Percentiles rank a stretch among this genome's conserved stretches.
Evolutionary conservation across 768 basidiomycete genomes (phyloP).

Genomic region (Trametes maxima): DNA sequence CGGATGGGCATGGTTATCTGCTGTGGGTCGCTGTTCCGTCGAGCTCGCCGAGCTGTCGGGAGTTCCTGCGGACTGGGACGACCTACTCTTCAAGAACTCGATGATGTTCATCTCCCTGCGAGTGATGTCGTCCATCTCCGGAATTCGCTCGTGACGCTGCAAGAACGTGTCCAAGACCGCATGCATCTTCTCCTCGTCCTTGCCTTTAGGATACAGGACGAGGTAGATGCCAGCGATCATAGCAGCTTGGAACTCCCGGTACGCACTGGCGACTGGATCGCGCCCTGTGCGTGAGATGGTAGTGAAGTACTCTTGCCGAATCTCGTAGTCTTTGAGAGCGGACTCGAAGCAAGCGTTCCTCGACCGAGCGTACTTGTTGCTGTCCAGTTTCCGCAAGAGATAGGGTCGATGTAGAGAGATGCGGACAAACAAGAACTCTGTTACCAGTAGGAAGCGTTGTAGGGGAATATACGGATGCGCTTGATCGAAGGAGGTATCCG

Average conservation of each 20-base stretch:
- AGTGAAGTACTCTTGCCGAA: slow-evolving; percentile 70
- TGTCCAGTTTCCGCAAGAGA: slow-evolving; percentile 74
- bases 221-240: slow-evolving; percentile 91
- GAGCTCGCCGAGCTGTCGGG: slow-evolving; percentile 14
- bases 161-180: slow-evolving; percentile 79
- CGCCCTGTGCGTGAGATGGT: slow-evolving; percentile 62
- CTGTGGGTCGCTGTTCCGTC: slow-evolving; percentile 16
- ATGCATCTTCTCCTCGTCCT: slow-evolving; percentile 72
- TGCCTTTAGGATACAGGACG: slow-evolving; percentile 74
- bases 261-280: slow-evolving; percentile 76
- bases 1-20: slow-evolving; percentile 4
- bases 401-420: slow-evolving; percentile 88
- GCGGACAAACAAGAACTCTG: slow-evolving; percentile 86
- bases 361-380: slow-evolving; percentile 81
- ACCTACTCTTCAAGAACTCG: slow-evolving; percentile 74
- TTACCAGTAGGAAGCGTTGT: slow-evolving; percentile 87
- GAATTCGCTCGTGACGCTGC: slow-evolving; percentile 56
- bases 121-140: slow-evolving; percentile 82
- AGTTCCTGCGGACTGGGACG: slow-evolving; percentile 50
- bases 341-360: slow-evolving; percentile 89
- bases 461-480: slow-evolving; percentile 66
- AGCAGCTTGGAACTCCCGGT: slow-evolving; percentile 85
- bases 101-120: slow-evolving; percentile 83
- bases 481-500: slow-evolving; percentile 78
- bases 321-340: slow-evolving; percentile 82